Evolutionary conservation across 768 basidiomycete genomes (phyloP).

Genomic region (Calocera viscosa): DNA sequence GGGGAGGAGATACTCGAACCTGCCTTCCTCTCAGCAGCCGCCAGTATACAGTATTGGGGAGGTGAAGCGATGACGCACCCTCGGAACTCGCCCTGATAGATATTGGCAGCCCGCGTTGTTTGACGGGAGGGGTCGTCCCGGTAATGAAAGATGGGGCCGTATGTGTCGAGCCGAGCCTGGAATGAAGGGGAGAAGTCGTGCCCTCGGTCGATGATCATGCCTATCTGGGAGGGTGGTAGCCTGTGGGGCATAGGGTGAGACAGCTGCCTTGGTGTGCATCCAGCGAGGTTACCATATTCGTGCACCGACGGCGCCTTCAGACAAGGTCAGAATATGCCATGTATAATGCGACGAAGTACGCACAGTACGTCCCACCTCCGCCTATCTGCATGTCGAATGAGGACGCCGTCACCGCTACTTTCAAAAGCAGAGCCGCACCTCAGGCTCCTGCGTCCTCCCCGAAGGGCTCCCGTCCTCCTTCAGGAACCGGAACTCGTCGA

Average conservation of each 20-base stretch:
- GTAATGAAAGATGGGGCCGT: constrained; percentile 74
- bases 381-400: constrained; percentile 46
- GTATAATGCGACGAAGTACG: neutral
- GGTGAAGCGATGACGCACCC: constrained; percentile 41
- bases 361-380: constrained; percentile 55
- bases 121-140: constrained; percentile 40
- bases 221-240: constrained; percentile 51
- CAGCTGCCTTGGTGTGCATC: neutral
- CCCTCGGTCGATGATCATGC: constrained; percentile 79
- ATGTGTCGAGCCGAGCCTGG: constrained; percentile 42
- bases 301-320: constrained; percentile 53
- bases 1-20: constrained; percentile 68
- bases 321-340: constrained; percentile 31
- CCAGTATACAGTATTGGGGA: no score
- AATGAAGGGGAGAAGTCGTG: constrained; percentile 56
- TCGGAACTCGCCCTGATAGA: constrained; percentile 60
- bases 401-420: no score
- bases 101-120: constrained; percentile 66
- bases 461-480: constrained; percentile 46
- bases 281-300: constrained; percentile 50
- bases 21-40: no score
- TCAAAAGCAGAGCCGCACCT: constrained; percentile 31
- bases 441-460: constrained; percentile 34
- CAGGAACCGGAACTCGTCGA: constrained; percentile 62
- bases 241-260: constrained; percentile 28